Evolutionary conservation across 1,284 basidiomycete genomes (phyloP).

Genomic region (Irpex sp.): DNA sequence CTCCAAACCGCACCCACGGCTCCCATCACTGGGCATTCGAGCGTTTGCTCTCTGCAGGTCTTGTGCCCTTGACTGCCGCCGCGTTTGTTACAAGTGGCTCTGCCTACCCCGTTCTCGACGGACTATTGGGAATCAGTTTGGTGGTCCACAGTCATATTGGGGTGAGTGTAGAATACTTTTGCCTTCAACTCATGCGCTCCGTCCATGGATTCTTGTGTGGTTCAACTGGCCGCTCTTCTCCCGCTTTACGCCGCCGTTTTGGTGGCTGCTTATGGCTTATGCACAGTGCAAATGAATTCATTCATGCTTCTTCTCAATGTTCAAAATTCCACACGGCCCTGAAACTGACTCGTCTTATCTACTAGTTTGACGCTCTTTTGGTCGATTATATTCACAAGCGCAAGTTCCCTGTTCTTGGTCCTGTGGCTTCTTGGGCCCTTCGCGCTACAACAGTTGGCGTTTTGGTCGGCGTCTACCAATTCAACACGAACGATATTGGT

Average conservation of each 20-base stretch:
- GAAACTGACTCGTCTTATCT: not conserved
- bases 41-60: constrained; percentile 81
- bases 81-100: constrained; percentile 73
- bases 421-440: constrained; percentile 69
- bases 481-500: constrained; percentile 98
- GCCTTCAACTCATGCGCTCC: not conserved
- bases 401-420: constrained; percentile 86
- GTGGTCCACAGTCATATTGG: constrained; percentile 96
- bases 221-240: not conserved
- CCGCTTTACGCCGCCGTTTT: not conserved
- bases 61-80: constrained; percentile 86
- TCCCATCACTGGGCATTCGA: constrained; percentile 99
- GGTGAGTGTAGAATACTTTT: constrained; percentile 38
- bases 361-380: constrained; percentile 67
- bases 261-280: not conserved
- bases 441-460: constrained; percentile 79
- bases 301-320: not conserved
- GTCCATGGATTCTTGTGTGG: not conserved
- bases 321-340: not conserved
- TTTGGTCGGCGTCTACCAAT: constrained; percentile 91
- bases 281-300: no score
- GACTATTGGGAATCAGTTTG: constrained; percentile 80
- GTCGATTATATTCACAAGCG: constrained; percentile 93
- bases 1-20: constrained; percentile 79
- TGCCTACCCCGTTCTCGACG: constrained; percentile 83